These are phyloP conservation scores for Nannochloropsis gaditana DNA, from an alignment of 108 stramenopile genomes.

Conservation along the genomic window DNA sequence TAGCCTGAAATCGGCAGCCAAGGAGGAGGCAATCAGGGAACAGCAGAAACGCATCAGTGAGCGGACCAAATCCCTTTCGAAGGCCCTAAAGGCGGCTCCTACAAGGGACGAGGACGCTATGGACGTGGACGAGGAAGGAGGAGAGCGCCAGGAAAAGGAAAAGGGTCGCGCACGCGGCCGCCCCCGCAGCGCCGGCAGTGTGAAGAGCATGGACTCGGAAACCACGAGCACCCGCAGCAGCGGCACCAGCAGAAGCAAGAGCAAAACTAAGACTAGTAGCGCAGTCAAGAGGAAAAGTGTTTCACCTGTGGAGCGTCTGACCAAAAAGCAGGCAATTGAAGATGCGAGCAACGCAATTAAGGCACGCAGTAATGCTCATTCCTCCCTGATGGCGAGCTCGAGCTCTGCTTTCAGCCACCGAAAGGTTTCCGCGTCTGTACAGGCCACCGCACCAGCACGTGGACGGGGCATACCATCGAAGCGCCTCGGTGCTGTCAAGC, in stretches of 20 bases:
- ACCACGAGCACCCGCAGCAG: neutral
- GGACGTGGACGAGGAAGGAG: neutral
- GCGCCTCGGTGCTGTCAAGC: neutral
- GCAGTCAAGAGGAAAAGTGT: neutral
- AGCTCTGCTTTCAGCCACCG: no score
- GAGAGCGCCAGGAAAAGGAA: neutral
- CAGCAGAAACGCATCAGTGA: neutral
- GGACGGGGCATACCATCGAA: neutral
- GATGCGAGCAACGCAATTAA: neutral
- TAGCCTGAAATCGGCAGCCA: neutral
- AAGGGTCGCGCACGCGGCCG: neutral
- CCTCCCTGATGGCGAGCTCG: neutral
- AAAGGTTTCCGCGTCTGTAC: neutral
- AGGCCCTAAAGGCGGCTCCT: neutral
- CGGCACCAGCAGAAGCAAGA: neutral
- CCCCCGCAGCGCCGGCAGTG: neutral
- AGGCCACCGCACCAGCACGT: neutral
- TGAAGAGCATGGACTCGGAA: no score
- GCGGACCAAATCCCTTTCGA: neutral
- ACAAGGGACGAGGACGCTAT: neutral
- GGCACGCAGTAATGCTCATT: neutral
- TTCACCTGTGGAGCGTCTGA: neutral
- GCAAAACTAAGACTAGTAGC: neutral
- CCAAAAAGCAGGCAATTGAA: neutral
- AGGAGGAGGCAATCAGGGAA: conserved; percentile 6